These are phyloP conservation scores for Fusarium nurragi DNA, from an alignment of 2,329 filamentous ascomycete genomes.

Conservation along the genomic window DNA sequence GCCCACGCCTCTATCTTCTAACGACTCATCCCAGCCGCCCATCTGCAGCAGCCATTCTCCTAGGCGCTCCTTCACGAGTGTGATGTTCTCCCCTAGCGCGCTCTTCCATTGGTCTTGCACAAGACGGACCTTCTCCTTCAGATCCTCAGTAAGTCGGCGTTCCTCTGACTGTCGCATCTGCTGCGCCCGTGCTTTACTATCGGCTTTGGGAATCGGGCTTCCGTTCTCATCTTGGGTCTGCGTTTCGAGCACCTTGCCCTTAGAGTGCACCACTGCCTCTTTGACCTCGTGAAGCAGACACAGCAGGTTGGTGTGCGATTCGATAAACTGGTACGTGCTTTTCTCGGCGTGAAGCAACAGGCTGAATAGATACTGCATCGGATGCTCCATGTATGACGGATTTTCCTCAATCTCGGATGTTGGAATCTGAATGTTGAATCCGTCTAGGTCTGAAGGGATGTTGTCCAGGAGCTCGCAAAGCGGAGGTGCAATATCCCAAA, in stretches of 20 bases:
- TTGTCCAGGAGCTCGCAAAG: constrained; percentile 81
- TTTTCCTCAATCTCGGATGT: constrained; percentile 84
- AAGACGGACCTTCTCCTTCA: constrained; percentile 92
- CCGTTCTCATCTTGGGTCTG: constrained; percentile 61
- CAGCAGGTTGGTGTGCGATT: constrained; percentile 89
- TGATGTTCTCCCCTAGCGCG: constrained; percentile 81
- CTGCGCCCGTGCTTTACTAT: constrained; percentile 56
- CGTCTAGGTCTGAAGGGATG: constrained; percentile 69
- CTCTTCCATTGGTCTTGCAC: constrained; percentile 93
- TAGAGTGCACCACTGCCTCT: constrained; percentile 76
- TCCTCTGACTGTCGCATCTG: constrained; percentile 74
- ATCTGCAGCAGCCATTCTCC: constrained; percentile 76
- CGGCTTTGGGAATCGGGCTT: constrained; percentile 45
- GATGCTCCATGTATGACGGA: constrained; percentile 79
- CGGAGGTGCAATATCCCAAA: constrained; percentile 96
- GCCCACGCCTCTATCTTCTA: constrained; percentile 67
- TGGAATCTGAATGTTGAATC: constrained; percentile 81
- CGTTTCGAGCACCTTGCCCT: constrained; percentile 72
- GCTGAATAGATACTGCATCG: constrained; percentile 89
- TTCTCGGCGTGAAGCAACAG: constrained; percentile 88
- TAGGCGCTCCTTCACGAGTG: constrained; percentile 77
- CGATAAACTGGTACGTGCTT: constrained; percentile 96
- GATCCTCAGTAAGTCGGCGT: constrained; percentile 76
- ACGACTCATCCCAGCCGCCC: constrained; percentile 88
- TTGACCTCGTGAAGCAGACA: constrained; percentile 93